phyloP scores from a whole-genome alignment of 106 monocot genomes.

The Platanthera zijinensis region DNA sequence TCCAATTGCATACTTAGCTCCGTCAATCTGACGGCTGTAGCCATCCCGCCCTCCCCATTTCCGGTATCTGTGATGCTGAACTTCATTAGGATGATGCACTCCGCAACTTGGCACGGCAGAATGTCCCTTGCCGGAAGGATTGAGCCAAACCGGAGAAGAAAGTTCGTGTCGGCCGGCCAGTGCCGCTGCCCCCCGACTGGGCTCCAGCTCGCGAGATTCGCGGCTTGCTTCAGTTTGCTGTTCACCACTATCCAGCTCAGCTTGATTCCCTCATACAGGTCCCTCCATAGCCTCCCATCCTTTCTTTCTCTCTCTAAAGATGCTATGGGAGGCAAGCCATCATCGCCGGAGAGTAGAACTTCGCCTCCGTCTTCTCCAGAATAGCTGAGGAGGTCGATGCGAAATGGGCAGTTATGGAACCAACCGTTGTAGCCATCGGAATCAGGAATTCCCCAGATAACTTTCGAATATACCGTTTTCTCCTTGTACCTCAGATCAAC shows the following conservation, averaged over 20 bases:
- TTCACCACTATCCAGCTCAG: slow-evolving; percentile 53
- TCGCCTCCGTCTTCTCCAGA: slow-evolving; percentile 10
- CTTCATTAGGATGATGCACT: slow-evolving; percentile 43
- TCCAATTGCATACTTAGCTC: slow-evolving; percentile 52
- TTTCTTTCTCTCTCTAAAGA: slow-evolving; percentile 43
- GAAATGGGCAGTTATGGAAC: slow-evolving; percentile 47
- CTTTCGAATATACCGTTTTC: slow-evolving; percentile 35
- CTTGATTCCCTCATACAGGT: slow-evolving; percentile 28
- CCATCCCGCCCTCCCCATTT: slow-evolving; percentile 12
- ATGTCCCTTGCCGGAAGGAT: slow-evolving; percentile 41
- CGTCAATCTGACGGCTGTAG: slow-evolving; percentile 23
- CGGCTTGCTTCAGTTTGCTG: slow-evolving; percentile 33
- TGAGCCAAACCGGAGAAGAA: slow-evolving; percentile 34
- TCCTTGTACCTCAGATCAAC: slow-evolving; percentile 40
- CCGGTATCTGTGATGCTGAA: slow-evolving; percentile 15
- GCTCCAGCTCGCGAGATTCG: slow-evolving; percentile 45
- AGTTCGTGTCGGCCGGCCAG: slow-evolving; percentile 42
- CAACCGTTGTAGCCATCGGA: slow-evolving; percentile 30
- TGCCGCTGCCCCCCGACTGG: slow-evolving; percentile 46
- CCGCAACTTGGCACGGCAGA: slow-evolving; percentile 40
- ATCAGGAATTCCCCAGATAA: slow-evolving; percentile 37
- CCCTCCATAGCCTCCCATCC: slow-evolving; percentile 41
- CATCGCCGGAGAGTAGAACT: slow-evolving; percentile 19
- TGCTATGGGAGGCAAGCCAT: slow-evolving; percentile 26
- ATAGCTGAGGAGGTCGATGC: slow-evolving; percentile 27